A percentile compares a stretch with the other conserved stretches of the same genome.
phyloP scores from a whole-genome alignment of 139 green algal genomes.

The Dunaliella sp. region DNA sequence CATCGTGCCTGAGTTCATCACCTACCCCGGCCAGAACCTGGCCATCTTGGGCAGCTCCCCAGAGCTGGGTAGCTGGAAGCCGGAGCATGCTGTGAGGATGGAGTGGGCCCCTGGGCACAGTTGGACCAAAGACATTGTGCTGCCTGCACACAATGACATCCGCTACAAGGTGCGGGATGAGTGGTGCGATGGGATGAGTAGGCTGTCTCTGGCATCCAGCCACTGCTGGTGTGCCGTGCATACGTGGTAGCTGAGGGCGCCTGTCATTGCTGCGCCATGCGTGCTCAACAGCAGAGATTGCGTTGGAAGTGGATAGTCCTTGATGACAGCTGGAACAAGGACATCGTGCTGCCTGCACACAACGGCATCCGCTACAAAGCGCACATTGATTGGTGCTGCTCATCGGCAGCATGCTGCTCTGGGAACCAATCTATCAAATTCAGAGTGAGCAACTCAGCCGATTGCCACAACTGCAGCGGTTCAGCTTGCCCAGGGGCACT shows the following conservation, averaged over 20 bases:
- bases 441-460: no score
- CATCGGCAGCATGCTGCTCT: no score
- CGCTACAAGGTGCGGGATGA: slow-evolving; percentile 16
- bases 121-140: slow-evolving; percentile 6
- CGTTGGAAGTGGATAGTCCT: no score
- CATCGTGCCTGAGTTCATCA: slow-evolving; percentile 13
- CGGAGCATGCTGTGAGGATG: slow-evolving; percentile 18
- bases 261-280: no score
- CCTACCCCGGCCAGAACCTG: slow-evolving; percentile 17
- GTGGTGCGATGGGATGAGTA: neutral
- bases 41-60: slow-evolving; percentile 19
- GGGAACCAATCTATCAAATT: no score
- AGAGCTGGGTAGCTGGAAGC: slow-evolving; percentile 7
- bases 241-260: no score
- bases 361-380: slow-evolving; percentile 15
- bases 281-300: no score
- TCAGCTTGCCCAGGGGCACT: no score
- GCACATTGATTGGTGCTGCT: no score
- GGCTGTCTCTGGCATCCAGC: no score
- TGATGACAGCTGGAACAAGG: slow-evolving; percentile 20
- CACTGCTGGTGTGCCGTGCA: no score
- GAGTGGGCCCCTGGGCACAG: slow-evolving; percentile 15
- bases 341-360: slow-evolving; percentile 8
- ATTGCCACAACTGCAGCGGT: no score
- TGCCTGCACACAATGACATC: slow-evolving; percentile 13